A percentile compares a stretch with the other conserved stretches of the same genome.
These are phyloP conservation scores for Pleurotus eryngii DNA, from an alignment of 768 basidiomycete species.

Conservation along the genomic window DNA sequence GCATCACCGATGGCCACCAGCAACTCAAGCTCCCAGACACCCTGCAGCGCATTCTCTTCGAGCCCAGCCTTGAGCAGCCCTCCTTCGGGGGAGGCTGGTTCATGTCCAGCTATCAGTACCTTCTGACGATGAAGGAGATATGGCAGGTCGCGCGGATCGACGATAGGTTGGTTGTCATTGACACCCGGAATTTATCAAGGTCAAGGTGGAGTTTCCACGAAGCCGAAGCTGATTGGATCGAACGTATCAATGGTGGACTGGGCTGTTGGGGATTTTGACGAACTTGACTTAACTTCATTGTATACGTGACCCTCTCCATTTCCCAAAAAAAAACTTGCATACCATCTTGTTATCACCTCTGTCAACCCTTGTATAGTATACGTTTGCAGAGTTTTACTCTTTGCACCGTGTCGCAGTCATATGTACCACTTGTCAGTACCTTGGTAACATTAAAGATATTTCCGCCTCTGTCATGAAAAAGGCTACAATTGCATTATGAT, in stretches of 20 bases:
- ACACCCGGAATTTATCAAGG: not conserved
- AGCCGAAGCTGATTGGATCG: slow-evolving; percentile 1
- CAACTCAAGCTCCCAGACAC: not conserved
- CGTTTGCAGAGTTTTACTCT: too few relatives aligned
- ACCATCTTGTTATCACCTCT: too few relatives aligned
- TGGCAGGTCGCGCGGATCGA: not conserved
- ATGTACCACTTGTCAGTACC: too few relatives aligned
- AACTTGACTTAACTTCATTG: too few relatives aligned
- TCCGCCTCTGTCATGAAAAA: too few relatives aligned
- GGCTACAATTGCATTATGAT: too few relatives aligned
- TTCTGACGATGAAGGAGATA: not conserved
- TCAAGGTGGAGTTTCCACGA: not conserved
- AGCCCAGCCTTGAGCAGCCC: not conserved
- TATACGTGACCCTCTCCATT: too few relatives aligned
- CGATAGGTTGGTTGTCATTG: slow-evolving; percentile 2
- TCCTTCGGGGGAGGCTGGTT: not conserved
- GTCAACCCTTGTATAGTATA: too few relatives aligned
- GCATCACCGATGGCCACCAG: not conserved
- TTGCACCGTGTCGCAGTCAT: too few relatives aligned
- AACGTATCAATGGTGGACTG: not conserved
- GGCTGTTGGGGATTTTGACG: not conserved
- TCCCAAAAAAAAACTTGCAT: too few relatives aligned
- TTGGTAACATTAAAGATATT: too few relatives aligned
- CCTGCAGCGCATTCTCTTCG: not conserved
- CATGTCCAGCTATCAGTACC: not conserved